phyloP scores from a whole-genome alignment of 208 protist species.

The Vickermania spadyakhi region DNA sequence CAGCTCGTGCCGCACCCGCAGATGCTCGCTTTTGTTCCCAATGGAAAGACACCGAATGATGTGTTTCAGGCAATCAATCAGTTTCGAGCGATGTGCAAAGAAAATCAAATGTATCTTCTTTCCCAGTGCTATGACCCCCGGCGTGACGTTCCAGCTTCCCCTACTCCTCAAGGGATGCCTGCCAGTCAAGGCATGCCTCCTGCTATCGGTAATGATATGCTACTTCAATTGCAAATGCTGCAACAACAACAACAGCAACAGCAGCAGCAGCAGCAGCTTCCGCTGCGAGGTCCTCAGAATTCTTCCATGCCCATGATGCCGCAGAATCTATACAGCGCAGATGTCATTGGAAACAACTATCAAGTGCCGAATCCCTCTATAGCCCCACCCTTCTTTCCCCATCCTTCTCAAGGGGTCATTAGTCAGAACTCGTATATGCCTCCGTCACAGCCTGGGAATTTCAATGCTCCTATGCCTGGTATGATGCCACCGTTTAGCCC shows the following conservation, averaged over 20 bases:
- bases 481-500: slow-evolving; percentile 10
- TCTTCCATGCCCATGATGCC: not conserved
- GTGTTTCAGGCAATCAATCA: slow-evolving; percentile 66
- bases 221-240: slow-evolving; percentile 5
- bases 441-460: slow-evolving; percentile 12
- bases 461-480: slow-evolving; percentile 5
- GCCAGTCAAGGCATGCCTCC: no score
- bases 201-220: slow-evolving; percentile 1
- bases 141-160: slow-evolving; percentile 12
- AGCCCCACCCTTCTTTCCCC: no score
- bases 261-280: not conserved
- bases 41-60: slow-evolving; percentile 66
- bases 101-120: slow-evolving; percentile 50
- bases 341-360: slow-evolving; percentile 2
- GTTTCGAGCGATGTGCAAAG: slow-evolving; percentile 58
- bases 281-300: not conserved
- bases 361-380: no score
- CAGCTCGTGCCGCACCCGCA: slow-evolving; percentile 46
- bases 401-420: no score
- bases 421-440: no score
- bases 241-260: slow-evolving; percentile 11
- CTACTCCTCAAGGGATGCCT: no score
- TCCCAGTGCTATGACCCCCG: slow-evolving; percentile 66
- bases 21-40: slow-evolving; percentile 36
- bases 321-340: slow-evolving; percentile 5